Conservation (phyloP, 2,329 filamentous ascomycete genomes). For the Ophiostoma australiae region DNA sequence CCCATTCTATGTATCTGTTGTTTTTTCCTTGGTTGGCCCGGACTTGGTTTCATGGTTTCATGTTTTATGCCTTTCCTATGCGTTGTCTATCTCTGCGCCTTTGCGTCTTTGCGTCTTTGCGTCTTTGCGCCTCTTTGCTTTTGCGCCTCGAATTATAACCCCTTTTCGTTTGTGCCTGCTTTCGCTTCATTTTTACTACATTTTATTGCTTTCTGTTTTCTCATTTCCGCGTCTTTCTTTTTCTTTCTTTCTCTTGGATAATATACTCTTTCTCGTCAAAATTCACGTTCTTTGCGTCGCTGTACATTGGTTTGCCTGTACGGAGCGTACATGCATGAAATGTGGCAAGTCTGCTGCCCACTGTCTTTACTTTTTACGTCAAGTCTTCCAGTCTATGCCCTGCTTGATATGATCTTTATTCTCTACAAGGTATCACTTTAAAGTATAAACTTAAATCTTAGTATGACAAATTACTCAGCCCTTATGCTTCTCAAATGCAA, state of each 20-base stretch:
- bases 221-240: background rate
- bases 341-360: background rate
- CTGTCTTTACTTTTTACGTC: constrained; percentile 18
- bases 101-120: constrained; percentile 6
- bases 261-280: constrained; percentile 13
- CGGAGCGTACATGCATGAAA: background rate
- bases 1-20: background rate
- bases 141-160: constrained; percentile 19
- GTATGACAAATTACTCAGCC: constrained; percentile 29
- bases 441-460: background rate
- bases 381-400: background rate
- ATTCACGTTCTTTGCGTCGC: constrained; percentile 20
- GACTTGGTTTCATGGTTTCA: constrained; percentile 11
- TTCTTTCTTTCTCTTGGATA: background rate
- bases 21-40: background rate
- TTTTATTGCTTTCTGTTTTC: background rate
- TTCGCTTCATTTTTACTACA: background rate
- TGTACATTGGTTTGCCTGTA: constrained; percentile 16
- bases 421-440: background rate
- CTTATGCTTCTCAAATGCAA: constrained; percentile 24
- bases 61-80: constrained; percentile 11
- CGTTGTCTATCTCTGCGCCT: background rate
- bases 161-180: background rate
- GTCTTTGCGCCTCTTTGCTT: constrained; percentile 9
- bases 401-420: background rate